Percentiles rank a stretch among this genome's conserved stretches.
Evolutionary conservation across 73 alveolate species (phyloP).

Genomic region (Symbiodinium natans): DNA sequence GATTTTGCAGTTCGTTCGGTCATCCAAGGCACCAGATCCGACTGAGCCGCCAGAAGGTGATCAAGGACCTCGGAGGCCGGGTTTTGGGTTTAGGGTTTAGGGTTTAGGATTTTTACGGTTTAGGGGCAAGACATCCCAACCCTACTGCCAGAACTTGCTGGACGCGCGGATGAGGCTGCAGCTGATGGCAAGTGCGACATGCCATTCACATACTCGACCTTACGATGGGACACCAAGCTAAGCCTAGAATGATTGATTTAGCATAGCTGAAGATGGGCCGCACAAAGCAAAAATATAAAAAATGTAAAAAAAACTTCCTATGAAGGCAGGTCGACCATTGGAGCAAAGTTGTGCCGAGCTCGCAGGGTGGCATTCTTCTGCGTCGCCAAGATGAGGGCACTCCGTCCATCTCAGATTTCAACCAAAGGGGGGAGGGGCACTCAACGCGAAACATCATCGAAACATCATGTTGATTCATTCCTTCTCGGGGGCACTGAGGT

Average conservation of each 20-base stretch:
- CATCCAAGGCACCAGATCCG: constrained; percentile 36
- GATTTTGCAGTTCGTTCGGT: too few species aligned
- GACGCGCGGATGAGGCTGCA: background rate
- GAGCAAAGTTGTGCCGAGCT: constrained; percentile 73
- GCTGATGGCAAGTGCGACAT: constrained; percentile 80
- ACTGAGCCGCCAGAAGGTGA: constrained; percentile 35
- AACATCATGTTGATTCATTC: too few species aligned
- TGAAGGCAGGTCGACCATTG: constrained; percentile 11
- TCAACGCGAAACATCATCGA: too few species aligned
- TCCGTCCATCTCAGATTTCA: constrained; percentile 38
- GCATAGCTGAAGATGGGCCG: background rate
- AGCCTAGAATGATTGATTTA: background rate
- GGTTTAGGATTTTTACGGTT: too few species aligned
- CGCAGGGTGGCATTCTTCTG: constrained; percentile 82
- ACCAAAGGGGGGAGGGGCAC: too few species aligned
- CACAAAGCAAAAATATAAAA: background rate
- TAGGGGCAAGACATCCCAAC: too few species aligned
- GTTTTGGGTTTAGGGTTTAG: too few species aligned
- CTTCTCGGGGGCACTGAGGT: too few species aligned
- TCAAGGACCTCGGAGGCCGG: constrained; percentile 47
- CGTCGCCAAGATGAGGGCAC: constrained; percentile 65
- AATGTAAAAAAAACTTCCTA: background rate
- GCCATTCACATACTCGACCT: constrained; percentile 62
- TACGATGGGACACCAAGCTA: background rate
- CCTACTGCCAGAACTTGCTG: background rate